Conservation (phyloP, 148 eudicot species). For the Diospyros lotus region DNA sequence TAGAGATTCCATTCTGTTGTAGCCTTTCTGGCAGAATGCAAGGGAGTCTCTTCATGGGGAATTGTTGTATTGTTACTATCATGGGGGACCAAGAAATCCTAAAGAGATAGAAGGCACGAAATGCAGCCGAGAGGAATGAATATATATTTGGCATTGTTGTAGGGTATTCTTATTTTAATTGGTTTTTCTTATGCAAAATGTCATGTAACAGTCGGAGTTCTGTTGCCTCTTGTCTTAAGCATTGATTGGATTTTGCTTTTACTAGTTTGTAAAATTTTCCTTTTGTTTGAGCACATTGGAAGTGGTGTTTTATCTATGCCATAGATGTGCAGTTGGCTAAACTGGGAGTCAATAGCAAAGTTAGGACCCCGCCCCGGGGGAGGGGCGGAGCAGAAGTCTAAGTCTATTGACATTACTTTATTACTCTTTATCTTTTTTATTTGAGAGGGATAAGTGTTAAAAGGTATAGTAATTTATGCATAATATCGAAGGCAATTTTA, state of each 20-base stretch:
- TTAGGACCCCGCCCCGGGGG: no score
- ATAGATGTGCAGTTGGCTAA: no score
- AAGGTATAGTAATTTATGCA: no score
- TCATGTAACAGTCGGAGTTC: not conserved
- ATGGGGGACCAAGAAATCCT: not conserved
- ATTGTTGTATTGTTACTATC: not conserved
- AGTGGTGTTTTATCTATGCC: no score
- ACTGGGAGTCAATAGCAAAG: no score
- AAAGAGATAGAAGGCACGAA: not conserved
- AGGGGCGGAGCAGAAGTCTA: no score
- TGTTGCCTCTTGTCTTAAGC: no score
- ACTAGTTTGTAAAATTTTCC: not conserved
- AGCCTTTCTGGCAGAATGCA: not conserved
- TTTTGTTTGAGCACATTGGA: no score
- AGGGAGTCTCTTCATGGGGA: not conserved
- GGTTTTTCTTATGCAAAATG: not conserved
- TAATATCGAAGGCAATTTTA: no score
- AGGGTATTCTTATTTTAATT: not conserved
- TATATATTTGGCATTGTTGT: not conserved
- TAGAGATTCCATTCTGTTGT: not conserved
- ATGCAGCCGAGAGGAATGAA: not conserved
- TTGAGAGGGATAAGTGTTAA: no score
- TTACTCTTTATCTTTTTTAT: no score
- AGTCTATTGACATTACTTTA: no score
- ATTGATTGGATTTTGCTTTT: not conserved